These are phyloP conservation scores for Coemansia reversa DNA, from an alignment of 192 early-diverging fungal genomes.

Conservation along the genomic window DNA sequence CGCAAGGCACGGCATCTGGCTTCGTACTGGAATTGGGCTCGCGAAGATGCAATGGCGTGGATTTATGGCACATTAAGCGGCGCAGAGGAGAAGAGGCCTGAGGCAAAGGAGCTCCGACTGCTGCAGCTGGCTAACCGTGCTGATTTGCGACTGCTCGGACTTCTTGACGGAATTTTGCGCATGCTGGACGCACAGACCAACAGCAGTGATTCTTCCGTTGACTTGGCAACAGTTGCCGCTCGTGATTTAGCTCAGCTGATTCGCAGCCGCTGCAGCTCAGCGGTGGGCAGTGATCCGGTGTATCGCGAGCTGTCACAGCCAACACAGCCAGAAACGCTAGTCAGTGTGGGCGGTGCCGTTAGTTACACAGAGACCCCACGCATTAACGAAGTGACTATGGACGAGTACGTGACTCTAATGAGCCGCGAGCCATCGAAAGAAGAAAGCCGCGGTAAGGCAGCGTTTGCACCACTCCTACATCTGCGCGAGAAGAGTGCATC, in stretches of 20 bases:
- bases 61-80: slow-evolving; percentile 80
- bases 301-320: slow-evolving; percentile 84
- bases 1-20: slow-evolving; percentile 86
- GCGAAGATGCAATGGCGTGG: slow-evolving; percentile 32
- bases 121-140: slow-evolving; percentile 74
- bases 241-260: slow-evolving; percentile 50
- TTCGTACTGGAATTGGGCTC: slow-evolving; percentile 97
- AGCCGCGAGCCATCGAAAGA: slow-evolving; percentile 36
- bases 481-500: slow-evolving; percentile 20
- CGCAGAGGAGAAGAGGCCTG: slow-evolving; percentile 66
- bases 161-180: slow-evolving; percentile 74
- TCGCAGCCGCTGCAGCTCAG: slow-evolving; percentile 54
- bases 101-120: slow-evolving; percentile 5
- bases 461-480: slow-evolving; percentile 30
- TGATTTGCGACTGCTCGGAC: slow-evolving; percentile 12
- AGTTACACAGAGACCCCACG: slow-evolving; percentile 76
- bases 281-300: slow-evolving; percentile 50
- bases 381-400: slow-evolving; percentile 69
- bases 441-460: slow-evolving; percentile 56
- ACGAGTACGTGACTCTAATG: slow-evolving; percentile 81
- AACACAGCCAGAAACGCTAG: slow-evolving; percentile 69
- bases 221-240: background rate
- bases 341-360: slow-evolving; percentile 71
- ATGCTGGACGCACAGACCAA: slow-evolving; percentile 54
- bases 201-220: background rate